Evolutionary conservation across 352 stramenopile species (phyloP).

Genomic region (Phytophthora foliorum): DNA sequence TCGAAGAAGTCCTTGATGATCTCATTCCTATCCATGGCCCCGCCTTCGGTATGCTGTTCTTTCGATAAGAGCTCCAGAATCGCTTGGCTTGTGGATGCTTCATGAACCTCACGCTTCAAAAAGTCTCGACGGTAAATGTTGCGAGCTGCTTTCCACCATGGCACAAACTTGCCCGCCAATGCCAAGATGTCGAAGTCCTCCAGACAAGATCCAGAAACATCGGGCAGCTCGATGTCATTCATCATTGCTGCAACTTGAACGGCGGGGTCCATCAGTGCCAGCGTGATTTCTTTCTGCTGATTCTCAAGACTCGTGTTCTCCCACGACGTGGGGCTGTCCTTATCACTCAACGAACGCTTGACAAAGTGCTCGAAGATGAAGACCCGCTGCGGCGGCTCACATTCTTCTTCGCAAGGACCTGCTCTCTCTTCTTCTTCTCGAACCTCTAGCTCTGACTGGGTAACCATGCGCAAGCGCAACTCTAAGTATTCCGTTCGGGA

Average conservation of each 20-base stretch:
- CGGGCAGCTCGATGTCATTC: conserved; percentile 65
- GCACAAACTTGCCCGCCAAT: conserved; percentile 59
- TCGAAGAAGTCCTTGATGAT: conserved; percentile 46
- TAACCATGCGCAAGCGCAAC: conserved; percentile 38
- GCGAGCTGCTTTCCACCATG: conserved; percentile 59
- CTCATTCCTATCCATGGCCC: conserved; percentile 7
- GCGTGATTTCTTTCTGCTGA: conserved; percentile 56
- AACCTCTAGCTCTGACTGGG: conserved; percentile 44
- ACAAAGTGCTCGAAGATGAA: conserved; percentile 71
- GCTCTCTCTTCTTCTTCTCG: conserved; percentile 34
- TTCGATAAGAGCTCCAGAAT: conserved; percentile 49
- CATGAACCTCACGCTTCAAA: conserved; percentile 54
- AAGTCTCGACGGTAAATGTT: conserved; percentile 69
- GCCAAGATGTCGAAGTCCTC: conserved; percentile 57
- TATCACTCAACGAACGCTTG: conserved; percentile 32
- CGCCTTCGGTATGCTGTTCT: conserved; percentile 31
- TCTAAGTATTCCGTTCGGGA: conserved; percentile 49
- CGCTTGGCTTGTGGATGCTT: conserved; percentile 47
- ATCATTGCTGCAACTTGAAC: conserved; percentile 71
- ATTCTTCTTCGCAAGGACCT: conserved; percentile 29
- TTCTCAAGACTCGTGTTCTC: conserved; percentile 45
- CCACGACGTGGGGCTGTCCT: conserved; percentile 55
- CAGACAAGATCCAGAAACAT: conserved; percentile 47
- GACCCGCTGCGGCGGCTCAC: conserved; percentile 18
- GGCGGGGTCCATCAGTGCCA: conserved; percentile 64